Percentiles rank a stretch among this genome's conserved stretches.
Conservation (phyloP, 345 rosid genomes). For the Populus nigra region DNA sequence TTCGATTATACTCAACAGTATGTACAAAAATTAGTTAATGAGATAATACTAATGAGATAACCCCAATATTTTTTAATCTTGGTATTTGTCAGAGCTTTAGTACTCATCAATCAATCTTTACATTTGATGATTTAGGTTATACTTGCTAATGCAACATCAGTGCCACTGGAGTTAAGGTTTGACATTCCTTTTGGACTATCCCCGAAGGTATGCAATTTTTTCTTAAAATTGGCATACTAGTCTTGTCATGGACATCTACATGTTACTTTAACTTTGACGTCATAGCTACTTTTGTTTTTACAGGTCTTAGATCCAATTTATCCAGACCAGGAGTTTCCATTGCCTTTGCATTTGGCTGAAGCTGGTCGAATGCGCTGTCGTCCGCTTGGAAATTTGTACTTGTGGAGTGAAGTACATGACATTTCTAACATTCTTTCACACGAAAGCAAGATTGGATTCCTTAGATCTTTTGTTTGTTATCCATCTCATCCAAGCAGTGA, state of each 20-base stretch:
- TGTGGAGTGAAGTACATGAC: constrained; percentile 93
- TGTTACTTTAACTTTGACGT: not conserved
- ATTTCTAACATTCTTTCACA: constrained; percentile 69
- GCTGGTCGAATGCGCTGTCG: constrained; percentile 91
- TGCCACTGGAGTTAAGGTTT: constrained; percentile 84
- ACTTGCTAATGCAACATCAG: constrained; percentile 65
- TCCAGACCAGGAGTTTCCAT: constrained; percentile 87
- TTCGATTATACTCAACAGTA: constrained; percentile 87
- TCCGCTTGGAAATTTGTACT: constrained; percentile 70
- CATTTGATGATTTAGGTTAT: constrained; percentile 57
- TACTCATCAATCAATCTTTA: constrained; percentile 19
- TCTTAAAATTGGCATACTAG: not conserved
- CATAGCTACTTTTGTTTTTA: constrained; percentile 17
- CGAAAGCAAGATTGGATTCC: constrained; percentile 72
- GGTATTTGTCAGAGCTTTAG: constrained; percentile 5
- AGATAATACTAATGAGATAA: not conserved
- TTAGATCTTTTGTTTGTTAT: constrained; percentile 84
- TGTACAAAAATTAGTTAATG: constrained; percentile 19
- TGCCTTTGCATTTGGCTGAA: constrained; percentile 91
- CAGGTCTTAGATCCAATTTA: constrained; percentile 84
- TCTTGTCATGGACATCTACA: constrained; percentile 7
- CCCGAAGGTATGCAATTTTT: constrained; percentile 61
- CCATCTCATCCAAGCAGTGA: constrained; percentile 87
- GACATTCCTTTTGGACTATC: constrained; percentile 94
- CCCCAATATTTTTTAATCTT: not conserved